Percentiles rank a stretch among this genome's conserved stretches.
Conservation (phyloP, 306 rosid genomes). For the Coriaria nepalensis region DNA sequence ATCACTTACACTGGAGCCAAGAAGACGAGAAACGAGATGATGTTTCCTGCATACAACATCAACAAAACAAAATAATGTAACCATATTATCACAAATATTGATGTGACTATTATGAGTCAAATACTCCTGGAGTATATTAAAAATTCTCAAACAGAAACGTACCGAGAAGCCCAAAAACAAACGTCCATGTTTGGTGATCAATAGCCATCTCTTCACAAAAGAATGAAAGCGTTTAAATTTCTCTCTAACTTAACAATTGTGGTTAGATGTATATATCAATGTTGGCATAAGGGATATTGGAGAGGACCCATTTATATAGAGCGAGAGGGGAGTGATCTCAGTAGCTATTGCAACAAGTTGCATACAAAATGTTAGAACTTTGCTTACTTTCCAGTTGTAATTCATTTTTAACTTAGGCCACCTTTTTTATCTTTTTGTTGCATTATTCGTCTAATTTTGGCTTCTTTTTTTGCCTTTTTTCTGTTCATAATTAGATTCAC, state of each 20-base stretch:
- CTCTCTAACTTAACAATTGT: too few species aligned
- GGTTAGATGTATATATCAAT: too few species aligned
- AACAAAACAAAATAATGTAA: slow-evolving; percentile 4
- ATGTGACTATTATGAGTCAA: too few species aligned
- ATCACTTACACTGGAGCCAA: slow-evolving; percentile 79
- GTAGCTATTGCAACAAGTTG: too few species aligned
- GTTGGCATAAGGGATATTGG: too few species aligned
- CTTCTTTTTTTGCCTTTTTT: background rate
- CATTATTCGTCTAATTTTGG: slow-evolving; percentile 21
- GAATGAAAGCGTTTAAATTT: slow-evolving; percentile 7
- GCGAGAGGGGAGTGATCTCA: too few species aligned
- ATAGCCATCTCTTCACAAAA: slow-evolving; percentile 31
- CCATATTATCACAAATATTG: background rate
- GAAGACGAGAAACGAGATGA: slow-evolving; percentile 71
- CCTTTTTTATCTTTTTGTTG: slow-evolving; percentile 22
- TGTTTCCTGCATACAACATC: slow-evolving; percentile 40
- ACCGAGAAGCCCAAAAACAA: slow-evolving; percentile 82
- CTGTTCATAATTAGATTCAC: slow-evolving; percentile 4
- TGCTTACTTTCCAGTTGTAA: slow-evolving; percentile 38
- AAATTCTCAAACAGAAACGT: background rate
- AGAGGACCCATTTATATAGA: too few species aligned
- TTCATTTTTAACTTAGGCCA: slow-evolving; percentile 10
- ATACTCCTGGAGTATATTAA: background rate
- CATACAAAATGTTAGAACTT: too few species aligned
- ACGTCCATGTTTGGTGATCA: slow-evolving; percentile 29